Conservation (phyloP, 148 eudicot genomes). For the Rhododendron mucronatum region DNA sequence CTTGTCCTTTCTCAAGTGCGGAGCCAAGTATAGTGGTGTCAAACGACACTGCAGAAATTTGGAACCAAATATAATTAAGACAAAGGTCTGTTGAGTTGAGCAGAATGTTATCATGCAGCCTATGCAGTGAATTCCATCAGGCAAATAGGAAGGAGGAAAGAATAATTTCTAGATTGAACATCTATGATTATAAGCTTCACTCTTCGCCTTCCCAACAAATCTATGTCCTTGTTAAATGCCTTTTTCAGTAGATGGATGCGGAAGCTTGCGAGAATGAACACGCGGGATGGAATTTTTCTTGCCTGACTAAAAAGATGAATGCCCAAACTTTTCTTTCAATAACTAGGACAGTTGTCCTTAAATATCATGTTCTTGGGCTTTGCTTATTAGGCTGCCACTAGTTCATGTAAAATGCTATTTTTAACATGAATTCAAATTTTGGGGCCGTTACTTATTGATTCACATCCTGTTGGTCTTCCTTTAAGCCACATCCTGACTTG, state of each 20-base stretch:
- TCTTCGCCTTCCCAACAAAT: background rate
- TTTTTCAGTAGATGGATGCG: background rate
- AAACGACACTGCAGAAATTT: background rate
- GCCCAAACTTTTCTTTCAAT: background rate
- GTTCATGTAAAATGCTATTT: background rate
- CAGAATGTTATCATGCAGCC: background rate
- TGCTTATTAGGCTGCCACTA: background rate
- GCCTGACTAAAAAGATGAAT: background rate
- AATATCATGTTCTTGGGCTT: background rate
- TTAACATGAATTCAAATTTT: background rate
- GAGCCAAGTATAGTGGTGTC: background rate
- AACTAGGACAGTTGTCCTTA: background rate
- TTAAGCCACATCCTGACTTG: background rate
- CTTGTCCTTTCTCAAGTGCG: background rate
- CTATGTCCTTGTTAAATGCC: background rate
- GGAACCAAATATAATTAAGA: background rate
- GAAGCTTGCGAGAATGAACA: background rate
- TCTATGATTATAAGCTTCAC: background rate
- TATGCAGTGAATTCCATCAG: background rate
- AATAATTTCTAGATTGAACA: background rate
- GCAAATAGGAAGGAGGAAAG: background rate
- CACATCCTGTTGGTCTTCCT: background rate
- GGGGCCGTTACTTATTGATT: background rate
- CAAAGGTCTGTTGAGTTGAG: background rate
- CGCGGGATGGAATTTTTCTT: background rate